Base-by-base conservation (phyloP, 257 asterid species). In the Striga asiatica region DNA sequence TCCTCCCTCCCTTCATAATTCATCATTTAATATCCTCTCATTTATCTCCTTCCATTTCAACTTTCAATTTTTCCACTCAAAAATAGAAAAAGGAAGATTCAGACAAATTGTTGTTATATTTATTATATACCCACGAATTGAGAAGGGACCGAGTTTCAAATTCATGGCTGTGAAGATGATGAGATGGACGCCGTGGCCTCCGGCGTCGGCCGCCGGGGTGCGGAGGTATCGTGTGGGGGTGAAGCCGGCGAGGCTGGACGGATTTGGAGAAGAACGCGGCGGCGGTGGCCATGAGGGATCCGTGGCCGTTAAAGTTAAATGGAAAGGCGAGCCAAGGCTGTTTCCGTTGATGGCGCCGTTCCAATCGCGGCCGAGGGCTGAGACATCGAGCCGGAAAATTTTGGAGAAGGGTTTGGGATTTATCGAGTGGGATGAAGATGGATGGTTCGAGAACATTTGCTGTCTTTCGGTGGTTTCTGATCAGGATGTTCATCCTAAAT, bases 301-400 rank as follows among this genome's bases (percentile, higher is more conserved):
- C 0, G 29, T 78, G 60, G 76, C 81, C 24, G 42, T 82, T 28
- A 68, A 60, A 50, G 39, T 80, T 10, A 82, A 75, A 66, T 85
- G 95, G 95, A 78, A 72, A 74, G 92, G 87, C 7, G 85, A 76
- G 66, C 70, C 74, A 6, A 80, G 56, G 71, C 60, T 76, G 25
- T 74, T 78, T 16, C 79, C 79, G 6, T 56, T 77, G 50, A 69
- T 66, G 62, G 25, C 75, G 49, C 79, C 78, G n/a, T 77, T 75
- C 54, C 68, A 75, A 16, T 46, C 69, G 51, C 65, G 70, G 66
- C 69, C 24, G 2, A 71, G 70, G 10, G 69, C 17, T 39, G 84
- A 80, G 3, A 14, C 61, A 4, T 69, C 84, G 11, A 61, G 46
- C 51, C 71, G 64, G 60, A 76, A 64, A 58, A 12, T 53, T 20